Evolutionary conservation across 1,284 basidiomycete species (phyloP), one percentile per base, ranked within the genome.

Genomic region (Sphagnurus paluster): DNA sequence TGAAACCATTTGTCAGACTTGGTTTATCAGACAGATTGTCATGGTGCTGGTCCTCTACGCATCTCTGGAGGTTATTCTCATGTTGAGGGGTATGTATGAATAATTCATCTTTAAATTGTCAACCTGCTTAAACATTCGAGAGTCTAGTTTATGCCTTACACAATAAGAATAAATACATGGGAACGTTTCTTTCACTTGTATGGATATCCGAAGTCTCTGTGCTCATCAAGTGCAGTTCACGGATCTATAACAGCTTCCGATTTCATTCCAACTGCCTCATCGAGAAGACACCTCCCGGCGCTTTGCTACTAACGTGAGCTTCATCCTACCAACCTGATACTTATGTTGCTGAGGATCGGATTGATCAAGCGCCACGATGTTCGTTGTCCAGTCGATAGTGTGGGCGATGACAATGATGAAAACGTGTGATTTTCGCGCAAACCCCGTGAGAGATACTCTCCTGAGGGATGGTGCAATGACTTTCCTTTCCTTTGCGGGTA

Each of bases 11-110:
- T 44, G 42, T 29, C 42, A 26, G 7, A 10, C 10, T 23, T 44
- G 43, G 43, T 11, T 44, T 16, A 21, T 24, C 4, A 16, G 11
- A 32, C 35, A 38, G 13, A 37, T 44, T 21, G 17, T 17, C 3
- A 7, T 9, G 3, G n/a, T 20, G 2, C 10, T 21, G 10, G 4
- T 44, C 7, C 43, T 44, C 3, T 43, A 43, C 13, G 10, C 26
- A 20, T 28, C 26, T n/a, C 21, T 44, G 6, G 23, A 44, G 20
- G 11, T 38, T 21, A 33, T 44, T 30, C 35, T 44, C 35, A 44
- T 44, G 43, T 29, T 44, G 13, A 35, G 43, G 32, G 43, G 43
- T 44, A 17, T 6, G 42, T 39, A 5, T 23, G n/a, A n/a, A n/a
- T n/a, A n/a, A n/a, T n/a, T 4, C 10, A 24, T 29, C 23, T 6